phyloP scores from a whole-genome alignment of 768 basidiomycete species.

The Lentinus brumalis region DNA sequence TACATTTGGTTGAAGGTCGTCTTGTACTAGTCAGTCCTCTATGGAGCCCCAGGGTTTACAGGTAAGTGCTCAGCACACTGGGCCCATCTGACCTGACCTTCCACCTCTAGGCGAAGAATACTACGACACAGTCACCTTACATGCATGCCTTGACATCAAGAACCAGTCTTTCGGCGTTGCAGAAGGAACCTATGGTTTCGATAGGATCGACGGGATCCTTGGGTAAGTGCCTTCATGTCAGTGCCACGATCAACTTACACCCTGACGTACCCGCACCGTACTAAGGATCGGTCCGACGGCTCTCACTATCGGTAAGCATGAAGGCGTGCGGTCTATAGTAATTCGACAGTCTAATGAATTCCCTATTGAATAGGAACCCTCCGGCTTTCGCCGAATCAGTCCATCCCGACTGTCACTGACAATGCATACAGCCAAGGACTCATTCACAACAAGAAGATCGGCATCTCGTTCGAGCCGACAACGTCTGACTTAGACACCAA shows the following conservation, averaged over 20 bases:
- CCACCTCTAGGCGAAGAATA: conserved; percentile 10
- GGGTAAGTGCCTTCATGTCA: conserved; percentile 45
- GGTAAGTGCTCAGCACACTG: conserved; percentile 28
- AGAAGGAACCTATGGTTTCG: conserved; percentile 20
- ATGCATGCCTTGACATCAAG: conserved; percentile 15
- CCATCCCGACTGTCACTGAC: conserved; percentile 42
- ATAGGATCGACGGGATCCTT: conserved; percentile 61
- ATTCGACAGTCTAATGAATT: too few relatives aligned
- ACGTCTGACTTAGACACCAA: conserved; percentile 15
- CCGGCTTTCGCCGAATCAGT: conserved; percentile 32
- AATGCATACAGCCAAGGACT: conserved; percentile 32
- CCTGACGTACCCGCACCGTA: background rate
- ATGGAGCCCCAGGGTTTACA: conserved; percentile 51
- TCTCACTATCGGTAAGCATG: conserved; percentile 35
- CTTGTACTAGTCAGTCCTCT: conserved; percentile 43
- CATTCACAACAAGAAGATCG: conserved; percentile 24
- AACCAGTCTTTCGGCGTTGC: conserved; percentile 43
- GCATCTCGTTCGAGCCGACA: conserved; percentile 30
- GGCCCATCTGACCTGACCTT: conserved; percentile 32
- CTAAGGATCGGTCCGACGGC: conserved; percentile 47
- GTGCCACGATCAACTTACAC: too few relatives aligned
- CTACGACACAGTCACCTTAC: conserved; percentile 46
- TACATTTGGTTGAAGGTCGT: too few relatives aligned
- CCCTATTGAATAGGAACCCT: background rate
- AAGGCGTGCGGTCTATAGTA: too few relatives aligned